Base-by-base conservation (phyloP, 164 flowering plant species). In the Annona cherimola region DNA sequence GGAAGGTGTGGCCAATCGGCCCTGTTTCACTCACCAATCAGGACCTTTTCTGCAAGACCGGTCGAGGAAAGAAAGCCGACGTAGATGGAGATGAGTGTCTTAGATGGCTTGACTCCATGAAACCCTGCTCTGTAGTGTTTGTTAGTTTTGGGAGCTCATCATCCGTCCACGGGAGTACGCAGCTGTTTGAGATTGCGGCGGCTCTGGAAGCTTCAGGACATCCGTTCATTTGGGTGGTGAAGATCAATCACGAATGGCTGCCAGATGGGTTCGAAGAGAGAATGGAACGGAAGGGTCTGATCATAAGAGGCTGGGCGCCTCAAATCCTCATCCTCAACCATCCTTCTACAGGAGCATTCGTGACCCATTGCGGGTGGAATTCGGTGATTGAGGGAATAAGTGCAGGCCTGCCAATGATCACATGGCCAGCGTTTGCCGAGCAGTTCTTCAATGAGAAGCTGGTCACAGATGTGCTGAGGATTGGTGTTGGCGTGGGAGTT, bases 281-380 rank as follows among this genome's bases (percentile, higher is more conserved):
- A 18, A 5, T 19, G 61, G 3, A 83, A 77, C 59, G 50, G 84
- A 19, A 79, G 35, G 91, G 92, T 0, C 69, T 90, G 2, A 2
- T 90, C 43, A 83, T 90, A 41, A 74, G 64, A 45, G 95, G 91
- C 4, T 90, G 95, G 95, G 90, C 92, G 0, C 95, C 92, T 0
- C 92, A 90, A 62, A 77, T 85, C 4, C 69, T 83, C 26, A 87
- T 90, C 3, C 76, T 90, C 42, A 76, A 84, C 1, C 90, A 88
- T 71, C 79, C 73, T 0, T 72, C 90, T 1, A 64, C 84, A 0
- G 82, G 89, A 66, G 91, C 86, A 42, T 86, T 89, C 69, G 62
- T 89, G 63, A 89, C 88, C 1, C 94, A 88, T 61, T 87, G 88
- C 39, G 89, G 91, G 0, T 89, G 94, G 94, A 90, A 90, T 76